Evolutionary conservation across 257 asterid species (phyloP).

Genomic region (Salvia hispanica): DNA sequence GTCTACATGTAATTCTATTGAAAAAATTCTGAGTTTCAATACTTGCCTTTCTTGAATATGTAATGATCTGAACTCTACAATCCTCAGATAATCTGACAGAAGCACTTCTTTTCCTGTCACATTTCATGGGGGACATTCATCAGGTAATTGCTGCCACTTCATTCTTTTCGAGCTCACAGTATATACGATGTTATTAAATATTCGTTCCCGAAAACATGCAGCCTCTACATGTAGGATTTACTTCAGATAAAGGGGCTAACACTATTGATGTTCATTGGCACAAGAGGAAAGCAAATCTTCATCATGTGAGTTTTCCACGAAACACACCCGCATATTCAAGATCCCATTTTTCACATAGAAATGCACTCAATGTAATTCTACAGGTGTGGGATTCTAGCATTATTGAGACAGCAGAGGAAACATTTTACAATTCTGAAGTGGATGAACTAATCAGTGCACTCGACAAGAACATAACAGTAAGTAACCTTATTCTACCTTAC

Average conservation of each 20-base stretch:
- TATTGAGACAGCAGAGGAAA: constrained; percentile 70
- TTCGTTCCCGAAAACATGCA: constrained; percentile 30
- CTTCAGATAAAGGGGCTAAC: constrained; percentile 69
- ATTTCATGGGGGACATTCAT: constrained; percentile 89
- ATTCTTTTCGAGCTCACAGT: neutral
- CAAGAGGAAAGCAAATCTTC: constrained; percentile 69
- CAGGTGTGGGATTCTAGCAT: constrained; percentile 92
- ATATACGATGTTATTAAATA: neutral
- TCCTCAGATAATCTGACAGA: constrained; percentile 83
- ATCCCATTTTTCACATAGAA: neutral
- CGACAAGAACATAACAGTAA: constrained; percentile 70
- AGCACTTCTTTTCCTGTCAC: constrained; percentile 86
- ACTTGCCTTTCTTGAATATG: neutral
- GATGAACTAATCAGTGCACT: constrained; percentile 55
- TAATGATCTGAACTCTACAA: neutral
- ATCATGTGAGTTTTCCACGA: constrained; percentile 56
- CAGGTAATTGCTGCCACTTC: constrained; percentile 49
- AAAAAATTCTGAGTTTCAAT: too few relatives aligned
- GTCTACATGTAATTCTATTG: constrained; percentile 38
- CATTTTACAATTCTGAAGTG: constrained; percentile 52
- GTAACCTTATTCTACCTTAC: constrained; percentile 35
- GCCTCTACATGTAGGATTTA: constrained; percentile 90
- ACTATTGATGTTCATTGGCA: constrained; percentile 84
- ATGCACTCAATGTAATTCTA: neutral
- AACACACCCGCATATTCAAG: neutral